Percentiles rank a stretch among this genome's conserved stretches.
Conservation (phyloP, 768 basidiomycete genomes). For the Suillus brevipes region DNA sequence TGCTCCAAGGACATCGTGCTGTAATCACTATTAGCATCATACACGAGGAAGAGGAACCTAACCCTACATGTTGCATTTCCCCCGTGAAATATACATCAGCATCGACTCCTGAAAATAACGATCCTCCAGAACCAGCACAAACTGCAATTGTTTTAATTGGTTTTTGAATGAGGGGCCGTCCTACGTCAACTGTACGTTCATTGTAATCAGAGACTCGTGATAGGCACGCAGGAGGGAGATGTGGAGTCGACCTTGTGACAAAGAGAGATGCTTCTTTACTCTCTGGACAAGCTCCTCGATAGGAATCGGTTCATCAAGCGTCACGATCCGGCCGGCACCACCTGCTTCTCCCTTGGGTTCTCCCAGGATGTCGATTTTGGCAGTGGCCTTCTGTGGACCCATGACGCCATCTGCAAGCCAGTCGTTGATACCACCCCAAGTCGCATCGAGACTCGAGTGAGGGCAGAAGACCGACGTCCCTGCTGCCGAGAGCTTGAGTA, state of each 20-base stretch:
- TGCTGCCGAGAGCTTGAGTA: constrained; percentile 76
- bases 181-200: constrained; percentile 61
- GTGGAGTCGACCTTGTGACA: constrained; percentile 51
- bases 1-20: constrained; percentile 89
- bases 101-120: constrained; percentile 64
- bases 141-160: constrained; percentile 70
- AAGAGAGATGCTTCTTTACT: constrained; percentile 67
- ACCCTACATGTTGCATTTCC: constrained; percentile 83
- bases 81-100: constrained; percentile 94
- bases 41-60: constrained; percentile 14
- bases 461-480: constrained; percentile 88
- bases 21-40: constrained; percentile 21
- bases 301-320: constrained; percentile 53
- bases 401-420: constrained; percentile 71
- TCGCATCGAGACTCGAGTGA: constrained; percentile 86
- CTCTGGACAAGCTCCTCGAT: constrained; percentile 62
- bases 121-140: constrained; percentile 88
- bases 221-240: constrained; percentile 9
- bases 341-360: constrained; percentile 48
- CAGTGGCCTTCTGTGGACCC: constrained; percentile 31
- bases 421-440: constrained; percentile 85
- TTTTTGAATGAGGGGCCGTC: constrained; percentile 40
- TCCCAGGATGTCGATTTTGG: constrained; percentile 36
- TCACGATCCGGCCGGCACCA: constrained; percentile 71
- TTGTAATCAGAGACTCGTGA: background rate